Percentiles rank a stretch among this genome's conserved stretches.
These are phyloP conservation scores for Nothomitra cinnamomea DNA, from an alignment of 2,329 filamentous ascomycete species.

Conservation along the genomic window DNA sequence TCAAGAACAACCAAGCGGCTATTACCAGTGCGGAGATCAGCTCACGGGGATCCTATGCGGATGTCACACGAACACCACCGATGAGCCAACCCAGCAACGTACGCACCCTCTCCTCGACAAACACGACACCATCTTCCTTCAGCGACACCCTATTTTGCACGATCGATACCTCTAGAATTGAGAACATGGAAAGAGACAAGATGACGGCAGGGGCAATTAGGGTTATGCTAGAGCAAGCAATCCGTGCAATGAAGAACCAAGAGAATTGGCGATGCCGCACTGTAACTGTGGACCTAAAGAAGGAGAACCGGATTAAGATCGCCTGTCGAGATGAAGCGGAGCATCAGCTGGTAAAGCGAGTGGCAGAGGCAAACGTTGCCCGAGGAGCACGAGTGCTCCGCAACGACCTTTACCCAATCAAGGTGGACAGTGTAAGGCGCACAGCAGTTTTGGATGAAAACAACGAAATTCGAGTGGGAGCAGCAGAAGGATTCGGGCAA, in stretches of 20 bases:
- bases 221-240: too few species aligned
- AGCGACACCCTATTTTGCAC: too few species aligned
- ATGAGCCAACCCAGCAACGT: conserved; percentile 5
- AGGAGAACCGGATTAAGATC: conserved; percentile 10
- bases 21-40: not conserved
- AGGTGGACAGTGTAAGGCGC: too few species aligned
- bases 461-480: conserved; percentile 7
- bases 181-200: too few species aligned
- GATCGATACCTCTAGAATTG: too few species aligned
- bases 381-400: conserved; percentile 10
- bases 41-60: conserved; percentile 6
- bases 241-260: too few species aligned
- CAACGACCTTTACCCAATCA: conserved; percentile 14
- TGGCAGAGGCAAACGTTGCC: conserved; percentile 9
- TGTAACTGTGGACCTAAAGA: too few species aligned
- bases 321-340: conserved; percentile 13
- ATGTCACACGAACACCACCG: conserved; percentile 9
- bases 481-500: conserved; percentile 10
- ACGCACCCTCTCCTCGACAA: too few species aligned
- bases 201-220: too few species aligned
- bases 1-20: not conserved
- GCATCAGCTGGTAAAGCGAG: conserved; percentile 10
- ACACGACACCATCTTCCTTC: too few species aligned
- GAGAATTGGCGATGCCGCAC: too few species aligned
- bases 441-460: conserved; percentile 13